Percentiles rank a stretch among this genome's conserved stretches.
phyloP scores from a whole-genome alignment of 192 early-diverging fungal species.

The Gamsiella multidivaricata region DNA sequence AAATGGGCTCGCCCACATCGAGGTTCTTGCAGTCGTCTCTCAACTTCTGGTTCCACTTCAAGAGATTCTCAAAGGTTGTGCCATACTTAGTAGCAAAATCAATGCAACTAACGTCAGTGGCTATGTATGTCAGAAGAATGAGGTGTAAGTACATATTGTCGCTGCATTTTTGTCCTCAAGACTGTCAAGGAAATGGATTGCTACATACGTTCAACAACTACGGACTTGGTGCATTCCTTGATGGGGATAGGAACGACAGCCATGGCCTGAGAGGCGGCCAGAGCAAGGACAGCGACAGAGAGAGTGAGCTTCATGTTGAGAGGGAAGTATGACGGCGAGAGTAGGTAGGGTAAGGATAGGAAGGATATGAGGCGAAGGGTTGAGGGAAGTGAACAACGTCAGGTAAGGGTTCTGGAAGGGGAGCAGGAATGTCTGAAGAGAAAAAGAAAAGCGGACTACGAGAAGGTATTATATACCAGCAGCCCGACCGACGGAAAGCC shows the following conservation, averaged over 20 bases:
- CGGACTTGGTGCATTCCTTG: slow-evolving; percentile 30
- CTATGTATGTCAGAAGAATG: background rate
- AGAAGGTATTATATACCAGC: background rate
- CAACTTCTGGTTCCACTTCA: slow-evolving; percentile 21
- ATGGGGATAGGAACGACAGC: slow-evolving; percentile 21
- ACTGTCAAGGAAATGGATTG: no score
- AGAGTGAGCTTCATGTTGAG: slow-evolving; percentile 33
- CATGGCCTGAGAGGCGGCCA: slow-evolving; percentile 23
- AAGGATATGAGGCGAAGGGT: background rate
- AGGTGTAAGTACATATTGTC: background rate
- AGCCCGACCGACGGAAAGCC: background rate
- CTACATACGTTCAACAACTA: slow-evolving; percentile 20
- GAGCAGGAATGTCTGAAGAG: slow-evolving; percentile 8
- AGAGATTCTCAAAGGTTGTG: slow-evolving; percentile 12
- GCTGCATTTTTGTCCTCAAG: background rate
- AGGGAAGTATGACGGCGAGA: background rate
- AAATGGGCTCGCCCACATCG: slow-evolving; percentile 20
- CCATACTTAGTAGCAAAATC: slow-evolving; percentile 7
- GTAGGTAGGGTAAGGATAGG: background rate
- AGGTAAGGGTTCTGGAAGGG: slow-evolving; percentile 5
- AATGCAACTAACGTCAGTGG: slow-evolving; percentile 10
- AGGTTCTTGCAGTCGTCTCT: slow-evolving; percentile 1
- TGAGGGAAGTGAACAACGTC: background rate
- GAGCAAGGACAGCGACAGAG: slow-evolving; percentile 25
- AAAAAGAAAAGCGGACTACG: slow-evolving; percentile 1